A percentile compares a stretch with the other conserved stretches of the same genome.
Conservation (phyloP, 2,329 filamentous ascomycete genomes). For the Sordariomycetes sp. region DNA sequence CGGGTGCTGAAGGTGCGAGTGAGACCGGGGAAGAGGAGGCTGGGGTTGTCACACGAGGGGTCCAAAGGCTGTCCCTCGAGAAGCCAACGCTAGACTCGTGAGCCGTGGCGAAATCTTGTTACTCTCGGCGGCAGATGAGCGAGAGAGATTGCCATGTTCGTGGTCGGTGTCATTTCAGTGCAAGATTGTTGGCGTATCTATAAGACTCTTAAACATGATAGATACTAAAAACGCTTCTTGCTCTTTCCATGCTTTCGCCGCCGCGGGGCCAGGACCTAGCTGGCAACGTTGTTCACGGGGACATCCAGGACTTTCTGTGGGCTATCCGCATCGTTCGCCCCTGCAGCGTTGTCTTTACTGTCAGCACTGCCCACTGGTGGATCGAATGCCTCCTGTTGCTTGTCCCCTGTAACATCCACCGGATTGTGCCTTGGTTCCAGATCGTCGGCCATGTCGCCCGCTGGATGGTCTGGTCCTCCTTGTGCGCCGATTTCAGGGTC, state of each 20-base stretch:
- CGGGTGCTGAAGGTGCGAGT: background rate
- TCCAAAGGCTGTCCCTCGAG: conserved; percentile 27
- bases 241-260: background rate
- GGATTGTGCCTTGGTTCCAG: background rate
- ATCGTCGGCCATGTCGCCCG: background rate
- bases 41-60: conserved; percentile 18
- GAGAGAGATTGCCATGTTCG: background rate
- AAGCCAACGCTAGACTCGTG: conserved; percentile 8
- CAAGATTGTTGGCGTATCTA: background rate
- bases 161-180: background rate
- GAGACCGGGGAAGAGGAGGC: conserved; percentile 8
- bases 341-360: background rate
- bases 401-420: no score
- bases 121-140: background rate
- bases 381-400: background rate
- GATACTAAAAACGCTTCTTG: background rate
- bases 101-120: background rate
- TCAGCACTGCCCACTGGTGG: background rate
- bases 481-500: background rate
- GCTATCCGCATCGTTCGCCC: background rate
- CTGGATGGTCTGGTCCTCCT: background rate
- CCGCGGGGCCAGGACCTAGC: background rate
- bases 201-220: background rate
- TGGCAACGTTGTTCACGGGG: background rate
- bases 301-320: background rate